phyloP scores from a whole-genome alignment of 345 rosid species.

The Sonneratia alba region DNA sequence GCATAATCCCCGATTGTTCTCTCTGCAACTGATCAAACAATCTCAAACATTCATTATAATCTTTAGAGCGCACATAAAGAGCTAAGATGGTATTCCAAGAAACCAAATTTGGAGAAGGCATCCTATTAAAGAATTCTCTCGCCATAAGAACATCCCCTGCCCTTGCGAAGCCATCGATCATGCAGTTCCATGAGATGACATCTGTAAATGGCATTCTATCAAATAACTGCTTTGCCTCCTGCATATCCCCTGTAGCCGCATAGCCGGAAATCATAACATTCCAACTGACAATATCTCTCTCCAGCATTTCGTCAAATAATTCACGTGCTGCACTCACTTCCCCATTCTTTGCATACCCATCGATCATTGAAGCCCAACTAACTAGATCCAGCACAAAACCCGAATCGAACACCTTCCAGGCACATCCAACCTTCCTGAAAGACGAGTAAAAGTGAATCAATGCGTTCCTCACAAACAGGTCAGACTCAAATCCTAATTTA shows the following conservation, averaged over 20 bases:
- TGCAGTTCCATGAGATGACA: conserved; percentile 22
- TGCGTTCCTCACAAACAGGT: conserved; percentile 23
- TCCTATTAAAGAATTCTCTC: conserved; percentile 17
- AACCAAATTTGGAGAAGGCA: conserved; percentile 22
- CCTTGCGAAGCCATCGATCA: conserved; percentile 24
- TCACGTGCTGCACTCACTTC: conserved; percentile 28
- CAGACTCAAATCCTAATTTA: conserved; percentile 23
- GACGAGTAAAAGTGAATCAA: conserved; percentile 19
- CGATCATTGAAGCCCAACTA: conserved; percentile 30
- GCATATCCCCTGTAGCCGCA: conserved; percentile 17
- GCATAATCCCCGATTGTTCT: conserved; percentile 28
- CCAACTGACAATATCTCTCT: conserved; percentile 23
- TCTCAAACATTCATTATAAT: conserved; percentile 36
- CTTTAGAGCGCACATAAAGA: conserved; percentile 38
- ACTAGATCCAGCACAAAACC: conserved; percentile 20
- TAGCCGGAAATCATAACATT: conserved; percentile 15
- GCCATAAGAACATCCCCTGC: conserved; percentile 17
- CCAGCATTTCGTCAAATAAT: conserved; percentile 32
- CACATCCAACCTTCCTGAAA: conserved; percentile 16
- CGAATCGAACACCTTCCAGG: conserved; percentile 21
- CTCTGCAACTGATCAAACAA: conserved; percentile 37
- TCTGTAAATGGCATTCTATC: conserved; percentile 19
- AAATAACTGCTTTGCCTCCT: conserved; percentile 20
- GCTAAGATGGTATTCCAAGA: conserved; percentile 37
- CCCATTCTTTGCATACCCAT: conserved; percentile 21